A percentile compares a stretch with the other conserved stretches of the same genome.
Conservation (phyloP, 257 asterid genomes). For the Thymus quinquecostatus region DNA sequence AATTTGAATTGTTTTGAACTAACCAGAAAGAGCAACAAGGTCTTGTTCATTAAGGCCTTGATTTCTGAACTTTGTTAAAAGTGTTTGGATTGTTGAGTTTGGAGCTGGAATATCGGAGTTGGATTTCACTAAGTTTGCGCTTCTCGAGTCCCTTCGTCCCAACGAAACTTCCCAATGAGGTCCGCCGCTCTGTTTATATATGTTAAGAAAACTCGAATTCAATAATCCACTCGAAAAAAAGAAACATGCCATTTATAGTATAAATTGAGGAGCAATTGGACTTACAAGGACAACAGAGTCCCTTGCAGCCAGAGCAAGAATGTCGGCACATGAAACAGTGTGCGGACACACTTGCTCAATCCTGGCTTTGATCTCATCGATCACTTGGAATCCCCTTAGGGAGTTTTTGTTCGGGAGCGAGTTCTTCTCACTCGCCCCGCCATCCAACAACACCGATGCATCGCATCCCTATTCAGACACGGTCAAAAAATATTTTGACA, state of each 20-base stretch:
- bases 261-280: background rate
- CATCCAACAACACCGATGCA: slow-evolving; percentile 70
- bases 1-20: no score
- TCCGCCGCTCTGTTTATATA: slow-evolving; percentile 64
- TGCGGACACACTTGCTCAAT: slow-evolving; percentile 77
- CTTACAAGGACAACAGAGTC: slow-evolving; percentile 64
- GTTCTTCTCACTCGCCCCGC: slow-evolving; percentile 68
- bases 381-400: slow-evolving; percentile 68
- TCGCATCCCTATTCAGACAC: slow-evolving; percentile 65
- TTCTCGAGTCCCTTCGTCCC: slow-evolving; percentile 78
- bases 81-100: slow-evolving; percentile 69
- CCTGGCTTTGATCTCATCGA: slow-evolving; percentile 72
- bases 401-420: slow-evolving; percentile 74
- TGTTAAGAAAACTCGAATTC: background rate
- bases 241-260: no score
- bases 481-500: background rate
- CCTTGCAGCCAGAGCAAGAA: slow-evolving; percentile 77
- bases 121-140: slow-evolving; percentile 56
- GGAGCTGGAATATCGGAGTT: slow-evolving; percentile 71
- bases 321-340: slow-evolving; percentile 81
- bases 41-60: slow-evolving; percentile 69
- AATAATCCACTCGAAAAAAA: background rate
- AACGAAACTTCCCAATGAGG: slow-evolving; percentile 86
- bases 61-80: slow-evolving; percentile 49
- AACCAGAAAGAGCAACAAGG: slow-evolving; percentile 80